phyloP scores from a whole-genome alignment of 2,329 filamentous ascomycete genomes.

The Teratosphaeria gauchensis region DNA sequence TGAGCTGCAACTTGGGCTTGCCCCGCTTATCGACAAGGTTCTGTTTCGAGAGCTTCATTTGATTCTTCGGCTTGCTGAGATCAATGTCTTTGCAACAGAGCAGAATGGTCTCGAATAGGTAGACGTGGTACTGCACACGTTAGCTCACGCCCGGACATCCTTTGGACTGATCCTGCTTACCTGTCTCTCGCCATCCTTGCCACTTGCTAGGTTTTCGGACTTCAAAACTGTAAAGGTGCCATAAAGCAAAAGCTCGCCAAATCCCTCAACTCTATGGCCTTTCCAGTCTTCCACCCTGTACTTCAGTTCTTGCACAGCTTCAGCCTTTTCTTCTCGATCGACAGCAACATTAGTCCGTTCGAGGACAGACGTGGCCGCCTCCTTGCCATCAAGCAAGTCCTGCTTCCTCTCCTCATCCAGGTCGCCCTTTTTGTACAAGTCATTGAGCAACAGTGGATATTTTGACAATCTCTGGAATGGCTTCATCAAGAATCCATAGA shows the following conservation, averaged over 20 bases:
- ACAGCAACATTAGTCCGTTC: slow-evolving; percentile 84
- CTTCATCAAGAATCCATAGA: slow-evolving; percentile 89
- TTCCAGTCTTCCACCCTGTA: slow-evolving; percentile 94
- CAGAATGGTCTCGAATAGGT: slow-evolving; percentile 89
- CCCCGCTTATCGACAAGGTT: slow-evolving; percentile 56
- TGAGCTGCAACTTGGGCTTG: slow-evolving; percentile 73
- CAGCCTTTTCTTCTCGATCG: slow-evolving; percentile 72
- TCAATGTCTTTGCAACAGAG: slow-evolving; percentile 95
- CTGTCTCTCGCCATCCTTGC: slow-evolving; percentile 83
- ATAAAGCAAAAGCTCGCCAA: slow-evolving; percentile 78
- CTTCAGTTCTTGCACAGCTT: slow-evolving; percentile 74
- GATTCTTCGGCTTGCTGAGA: slow-evolving; percentile 67
- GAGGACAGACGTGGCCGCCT: slow-evolving; percentile 71
- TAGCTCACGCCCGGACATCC: background rate
- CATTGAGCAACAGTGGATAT: slow-evolving; percentile 82
- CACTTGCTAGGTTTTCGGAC: slow-evolving; percentile 28
- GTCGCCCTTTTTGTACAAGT: slow-evolving; percentile 75
- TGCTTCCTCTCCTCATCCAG: slow-evolving; percentile 58
- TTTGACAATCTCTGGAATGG: slow-evolving; percentile 93
- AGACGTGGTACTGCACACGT: slow-evolving; percentile 73
- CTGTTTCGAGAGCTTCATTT: slow-evolving; percentile 59
- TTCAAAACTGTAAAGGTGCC: slow-evolving; percentile 90
- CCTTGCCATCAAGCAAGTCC: slow-evolving; percentile 68
- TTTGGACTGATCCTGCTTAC: slow-evolving; percentile 38
- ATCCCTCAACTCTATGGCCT: slow-evolving; percentile 78